phyloP scores from a whole-genome alignment of 169 alveolate genomes.

The Neospora caninum region DNA sequence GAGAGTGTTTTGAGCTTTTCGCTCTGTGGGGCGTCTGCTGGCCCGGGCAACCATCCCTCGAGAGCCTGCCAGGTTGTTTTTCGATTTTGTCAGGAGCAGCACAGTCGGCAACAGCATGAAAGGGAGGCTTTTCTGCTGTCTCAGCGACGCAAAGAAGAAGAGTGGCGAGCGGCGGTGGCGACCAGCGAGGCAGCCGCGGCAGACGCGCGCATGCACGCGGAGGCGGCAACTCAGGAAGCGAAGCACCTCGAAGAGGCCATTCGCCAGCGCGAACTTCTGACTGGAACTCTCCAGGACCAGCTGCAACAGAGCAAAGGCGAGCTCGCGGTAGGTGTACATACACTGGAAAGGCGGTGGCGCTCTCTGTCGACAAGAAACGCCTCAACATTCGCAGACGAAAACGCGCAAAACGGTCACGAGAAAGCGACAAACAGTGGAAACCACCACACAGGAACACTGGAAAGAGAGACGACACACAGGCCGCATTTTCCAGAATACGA shows the following conservation, averaged over 20 bases:
- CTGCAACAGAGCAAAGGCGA: background rate
- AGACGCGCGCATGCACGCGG: constrained; percentile 23
- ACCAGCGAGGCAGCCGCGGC: constrained; percentile 32
- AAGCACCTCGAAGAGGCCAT: background rate
- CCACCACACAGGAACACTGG: too few species aligned
- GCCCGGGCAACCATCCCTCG: too few species aligned
- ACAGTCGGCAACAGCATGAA: background rate
- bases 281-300: background rate
- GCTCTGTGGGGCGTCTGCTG: too few species aligned
- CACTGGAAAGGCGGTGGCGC: background rate
- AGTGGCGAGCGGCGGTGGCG: background rate
- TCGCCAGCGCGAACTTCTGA: background rate
- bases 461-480: too few species aligned
- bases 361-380: too few species aligned
- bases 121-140: background rate
- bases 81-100: background rate
- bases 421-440: too few species aligned
- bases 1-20: too few species aligned
- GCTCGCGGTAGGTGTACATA: background rate
- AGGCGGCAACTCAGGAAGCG: background rate
- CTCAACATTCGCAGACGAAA: too few species aligned
- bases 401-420: too few species aligned
- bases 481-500: too few species aligned
- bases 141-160: background rate
- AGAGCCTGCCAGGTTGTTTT: too few species aligned